phyloP scores from a whole-genome alignment of 306 rosid genomes.

The Pyrus pyrifolia region DNA sequence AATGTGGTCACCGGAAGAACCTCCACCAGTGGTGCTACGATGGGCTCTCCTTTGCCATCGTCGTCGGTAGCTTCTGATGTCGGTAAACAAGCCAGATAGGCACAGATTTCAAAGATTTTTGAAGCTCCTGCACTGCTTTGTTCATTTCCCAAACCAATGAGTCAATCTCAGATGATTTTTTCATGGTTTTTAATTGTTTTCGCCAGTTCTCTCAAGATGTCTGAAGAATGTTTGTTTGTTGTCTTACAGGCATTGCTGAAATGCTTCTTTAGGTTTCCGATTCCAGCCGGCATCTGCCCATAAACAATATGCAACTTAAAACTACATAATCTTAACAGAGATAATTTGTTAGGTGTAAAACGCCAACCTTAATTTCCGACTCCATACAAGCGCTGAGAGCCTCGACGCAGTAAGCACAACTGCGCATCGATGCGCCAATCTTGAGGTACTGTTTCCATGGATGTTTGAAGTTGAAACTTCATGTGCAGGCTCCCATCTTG shows the following conservation, averaged over 20 bases:
- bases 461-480: conserved; percentile 63
- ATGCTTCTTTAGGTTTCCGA: conserved; percentile 34
- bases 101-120: conserved; percentile 33
- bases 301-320: background rate
- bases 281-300: conserved; percentile 23
- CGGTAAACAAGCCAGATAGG: conserved; percentile 12
- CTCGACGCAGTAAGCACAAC: conserved; percentile 64
- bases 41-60: background rate
- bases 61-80: background rate
- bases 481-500: conserved; percentile 83
- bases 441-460: conserved; percentile 73
- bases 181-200: conserved; percentile 42
- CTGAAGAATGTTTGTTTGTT: conserved; percentile 26
- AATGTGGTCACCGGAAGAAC: conserved; percentile 48
- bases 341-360: background rate
- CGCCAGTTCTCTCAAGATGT: conserved; percentile 50
- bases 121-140: conserved; percentile 40
- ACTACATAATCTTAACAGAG: background rate
- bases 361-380: conserved; percentile 44
- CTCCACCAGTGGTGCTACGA: conserved; percentile 30
- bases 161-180: conserved; percentile 42
- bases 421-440: conserved; percentile 59
- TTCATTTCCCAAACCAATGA: conserved; percentile 45
- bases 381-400: conserved; percentile 59
- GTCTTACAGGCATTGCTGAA: conserved; percentile 29